Conservation (phyloP, 495 filamentous ascomycete species). For the Elasticomyces elasticus region DNA sequence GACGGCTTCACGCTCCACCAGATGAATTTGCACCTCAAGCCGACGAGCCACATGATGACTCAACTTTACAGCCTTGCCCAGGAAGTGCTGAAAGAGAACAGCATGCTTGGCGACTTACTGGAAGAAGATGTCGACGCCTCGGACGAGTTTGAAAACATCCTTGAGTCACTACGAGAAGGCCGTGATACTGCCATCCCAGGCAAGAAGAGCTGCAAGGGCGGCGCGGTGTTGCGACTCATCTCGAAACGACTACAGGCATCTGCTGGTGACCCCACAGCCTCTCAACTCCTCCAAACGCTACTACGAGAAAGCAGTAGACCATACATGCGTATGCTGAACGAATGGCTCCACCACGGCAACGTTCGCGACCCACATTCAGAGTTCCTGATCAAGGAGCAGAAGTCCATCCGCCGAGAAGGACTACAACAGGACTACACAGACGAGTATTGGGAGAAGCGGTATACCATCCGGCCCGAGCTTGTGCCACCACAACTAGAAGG, state of each 20-base stretch:
- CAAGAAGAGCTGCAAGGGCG: conserved; percentile 91
- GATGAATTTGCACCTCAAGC: conserved; percentile 80
- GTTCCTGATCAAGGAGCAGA: conserved; percentile 91
- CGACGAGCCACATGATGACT: conserved; percentile 77
- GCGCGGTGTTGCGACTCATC: conserved; percentile 73
- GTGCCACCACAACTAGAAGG: conserved; percentile 86
- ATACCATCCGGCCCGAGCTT: conserved; percentile 82
- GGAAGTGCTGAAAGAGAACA: conserved; percentile 78
- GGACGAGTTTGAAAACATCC: conserved; percentile 77
- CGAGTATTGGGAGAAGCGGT: conserved; percentile 97
- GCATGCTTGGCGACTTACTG: conserved; percentile 69
- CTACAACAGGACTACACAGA: conserved; percentile 95
- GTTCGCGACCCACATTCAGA: conserved; percentile 92
- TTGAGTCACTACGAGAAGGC: conserved; percentile 69
- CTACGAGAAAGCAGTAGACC: conserved; percentile 82
- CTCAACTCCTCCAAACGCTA: conserved; percentile 64
- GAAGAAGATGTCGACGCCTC: conserved; percentile 73
- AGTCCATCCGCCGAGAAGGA: conserved; percentile 82
- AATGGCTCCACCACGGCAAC: conserved; percentile 93
- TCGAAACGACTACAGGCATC: conserved; percentile 75
- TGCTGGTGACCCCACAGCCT: conserved; percentile 85
- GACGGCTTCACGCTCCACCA: conserved; percentile 82
- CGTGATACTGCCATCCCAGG: conserved; percentile 66
- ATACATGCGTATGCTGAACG: conserved; percentile 97
- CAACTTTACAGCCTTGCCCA: conserved; percentile 80